Base-by-base conservation (phyloP, 140 eudicot genomes). In the Oenanthe javanica region DNA sequence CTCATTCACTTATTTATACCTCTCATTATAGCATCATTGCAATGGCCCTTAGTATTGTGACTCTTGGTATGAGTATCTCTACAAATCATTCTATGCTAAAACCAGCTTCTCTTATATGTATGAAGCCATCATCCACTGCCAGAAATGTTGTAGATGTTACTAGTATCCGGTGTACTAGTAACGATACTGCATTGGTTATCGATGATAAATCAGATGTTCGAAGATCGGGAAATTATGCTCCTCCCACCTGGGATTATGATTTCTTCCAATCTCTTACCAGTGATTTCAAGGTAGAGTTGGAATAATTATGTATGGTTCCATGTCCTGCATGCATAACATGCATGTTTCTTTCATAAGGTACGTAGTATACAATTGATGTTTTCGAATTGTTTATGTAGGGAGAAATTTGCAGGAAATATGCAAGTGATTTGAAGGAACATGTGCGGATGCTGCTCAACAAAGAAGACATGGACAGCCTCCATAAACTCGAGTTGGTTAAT, bases 401-500 rank as follows among this genome's bases (percentile, higher is more conserved):
- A 73, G 82, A 77, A 4, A 45, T 25, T 21, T 80, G 64, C n/a
- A 51, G 23, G 9, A 77, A 72, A 73, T 45, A 82, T 77, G 83
- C 78, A 27, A 45, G 55, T 64, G 21, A 27, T 27, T 73, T 86
- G 72, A 83, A 83, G 82, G 76, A 86, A 77, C 46, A 25, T 14
- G 85, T 83, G 72, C 83, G 54, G 76, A 64, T 25, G 54, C 36
- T 83, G 83, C 80, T 86, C 42, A 43, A 25, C 0, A 12, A 27
- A 21, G 83, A 18, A 9, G 81, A 27, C 10, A 4, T 1, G n/a
- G 69, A 78, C 54, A 76, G 76, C 2, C 64, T 83, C 69, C 31
- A 23, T 2, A 57, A 75, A 16, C 73, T 86, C 9, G 86, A 80
- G 77, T 16, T 86, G 8, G 47, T 86, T 4, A 84, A 79, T 63